Evolutionary conservation across 1,284 basidiomycete species (phyloP).

Genomic region (Ganoderma lingzhi): DNA sequence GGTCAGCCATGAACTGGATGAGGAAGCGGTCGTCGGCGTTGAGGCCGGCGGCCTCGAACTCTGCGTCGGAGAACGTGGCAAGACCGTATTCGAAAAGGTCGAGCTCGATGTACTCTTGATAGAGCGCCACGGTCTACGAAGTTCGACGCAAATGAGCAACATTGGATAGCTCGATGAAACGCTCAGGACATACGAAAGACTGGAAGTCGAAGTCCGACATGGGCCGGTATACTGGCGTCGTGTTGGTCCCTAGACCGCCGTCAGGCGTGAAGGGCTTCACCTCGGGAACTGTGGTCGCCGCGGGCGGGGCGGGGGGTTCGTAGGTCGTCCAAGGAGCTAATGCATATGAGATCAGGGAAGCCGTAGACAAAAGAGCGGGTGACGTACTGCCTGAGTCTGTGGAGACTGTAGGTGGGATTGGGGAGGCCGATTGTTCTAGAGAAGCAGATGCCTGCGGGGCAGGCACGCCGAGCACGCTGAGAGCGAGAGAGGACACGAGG

Average conservation of each 20-base stretch:
- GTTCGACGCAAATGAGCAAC: not conserved
- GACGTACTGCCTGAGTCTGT: too few species aligned
- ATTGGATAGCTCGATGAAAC: not conserved
- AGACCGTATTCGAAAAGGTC: constrained; percentile 72
- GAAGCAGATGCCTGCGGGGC: not conserved
- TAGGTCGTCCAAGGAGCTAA: not conserved
- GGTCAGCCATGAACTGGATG: constrained; percentile 65
- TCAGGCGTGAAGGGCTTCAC: constrained; percentile 41
- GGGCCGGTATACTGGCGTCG: constrained; percentile 56
- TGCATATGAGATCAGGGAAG: not conserved
- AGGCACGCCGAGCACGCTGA: not conserved
- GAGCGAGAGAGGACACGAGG: not conserved
- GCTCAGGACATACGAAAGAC: constrained; percentile 50
- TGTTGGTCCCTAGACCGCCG: constrained; percentile 50
- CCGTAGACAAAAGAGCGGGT: not conserved
- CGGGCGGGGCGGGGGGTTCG: constrained; percentile 16
- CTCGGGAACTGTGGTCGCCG: constrained; percentile 10
- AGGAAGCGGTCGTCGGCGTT: constrained; percentile 60
- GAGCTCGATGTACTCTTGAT: constrained; percentile 71
- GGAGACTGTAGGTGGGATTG: too few species aligned
- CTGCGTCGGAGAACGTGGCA: constrained; percentile 57
- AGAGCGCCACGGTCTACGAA: constrained; percentile 57
- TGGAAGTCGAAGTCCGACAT: constrained; percentile 70
- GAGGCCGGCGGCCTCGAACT: constrained; percentile 66
- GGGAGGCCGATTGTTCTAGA: not conserved